These are phyloP conservation scores for Rhodotorula glutinis DNA, from an alignment of 1,284 basidiomycete species.

Conservation along the genomic window DNA sequence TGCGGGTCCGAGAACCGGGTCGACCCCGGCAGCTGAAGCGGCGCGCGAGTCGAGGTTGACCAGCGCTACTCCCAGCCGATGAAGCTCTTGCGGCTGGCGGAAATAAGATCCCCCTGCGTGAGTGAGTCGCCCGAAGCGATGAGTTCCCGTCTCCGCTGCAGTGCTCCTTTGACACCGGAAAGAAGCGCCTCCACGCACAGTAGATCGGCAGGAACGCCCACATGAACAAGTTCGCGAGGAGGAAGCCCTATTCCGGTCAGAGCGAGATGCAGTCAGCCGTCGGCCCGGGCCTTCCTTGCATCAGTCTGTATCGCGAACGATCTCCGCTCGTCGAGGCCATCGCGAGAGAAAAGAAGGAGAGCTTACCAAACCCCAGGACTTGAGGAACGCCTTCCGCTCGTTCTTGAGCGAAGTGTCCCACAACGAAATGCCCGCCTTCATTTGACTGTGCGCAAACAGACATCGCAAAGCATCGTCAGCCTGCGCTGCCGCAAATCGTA, in stretches of 20 bases:
- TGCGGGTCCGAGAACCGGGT: constrained; percentile 45
- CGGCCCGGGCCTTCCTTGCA: too few relatives aligned
- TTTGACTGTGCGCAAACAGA: background rate
- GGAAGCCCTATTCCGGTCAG: background rate
- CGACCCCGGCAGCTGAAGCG: constrained; percentile 35
- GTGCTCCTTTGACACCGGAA: background rate
- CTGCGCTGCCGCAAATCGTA: too few relatives aligned
- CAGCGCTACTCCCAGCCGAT: constrained; percentile 41
- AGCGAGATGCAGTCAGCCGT: background rate
- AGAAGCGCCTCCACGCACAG: constrained; percentile 22
- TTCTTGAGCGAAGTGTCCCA: constrained; percentile 39
- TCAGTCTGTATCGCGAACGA: too few relatives aligned
- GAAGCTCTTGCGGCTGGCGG: constrained; percentile 30
- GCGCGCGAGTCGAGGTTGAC: constrained; percentile 47
- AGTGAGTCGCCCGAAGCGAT: background rate
- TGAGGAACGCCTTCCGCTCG: constrained; percentile 42
- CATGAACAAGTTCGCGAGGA: constrained; percentile 29
- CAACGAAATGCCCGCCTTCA: constrained; percentile 15
- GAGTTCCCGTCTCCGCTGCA: too few relatives aligned
- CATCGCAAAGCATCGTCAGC: background rate
- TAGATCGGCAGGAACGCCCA: constrained; percentile 45
- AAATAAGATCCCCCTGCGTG: constrained; percentile 40
- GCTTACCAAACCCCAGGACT: constrained; percentile 40
- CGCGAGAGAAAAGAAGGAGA: too few relatives aligned
- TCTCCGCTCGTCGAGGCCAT: too few relatives aligned